phyloP scores from a whole-genome alignment of 148 eudicot genomes.

The Camellia granthamiana region DNA sequence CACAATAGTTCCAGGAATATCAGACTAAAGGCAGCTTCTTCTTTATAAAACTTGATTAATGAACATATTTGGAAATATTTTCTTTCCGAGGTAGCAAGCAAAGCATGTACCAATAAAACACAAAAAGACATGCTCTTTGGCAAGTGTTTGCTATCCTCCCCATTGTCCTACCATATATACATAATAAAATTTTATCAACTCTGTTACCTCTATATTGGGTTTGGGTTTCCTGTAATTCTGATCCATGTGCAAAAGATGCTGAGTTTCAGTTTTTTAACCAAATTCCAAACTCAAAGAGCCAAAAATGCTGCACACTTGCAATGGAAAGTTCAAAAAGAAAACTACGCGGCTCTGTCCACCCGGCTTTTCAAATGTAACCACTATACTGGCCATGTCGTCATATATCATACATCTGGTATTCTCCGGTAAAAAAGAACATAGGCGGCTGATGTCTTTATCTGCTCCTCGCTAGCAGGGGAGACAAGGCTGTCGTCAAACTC shows the following conservation, averaged over 20 bases:
- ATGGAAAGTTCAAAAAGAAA: not conserved
- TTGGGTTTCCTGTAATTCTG: not conserved
- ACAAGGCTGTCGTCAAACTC: slow-evolving; percentile 77
- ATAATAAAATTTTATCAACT: not conserved
- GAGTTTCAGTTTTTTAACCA: not conserved
- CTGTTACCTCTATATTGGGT: slow-evolving; percentile 1
- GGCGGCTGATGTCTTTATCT: slow-evolving; percentile 70
- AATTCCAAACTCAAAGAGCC: not conserved
- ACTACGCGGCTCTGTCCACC: not conserved
- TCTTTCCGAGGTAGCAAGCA: not conserved
- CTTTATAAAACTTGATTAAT: not conserved
- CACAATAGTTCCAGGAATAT: not conserved
- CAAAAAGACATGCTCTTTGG: not conserved
- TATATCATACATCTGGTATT: slow-evolving; percentile 24
- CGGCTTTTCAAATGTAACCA: not conserved
- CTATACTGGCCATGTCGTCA: not conserved
- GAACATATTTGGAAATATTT: not conserved
- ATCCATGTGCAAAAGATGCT: slow-evolving; percentile 1
- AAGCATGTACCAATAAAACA: not conserved
- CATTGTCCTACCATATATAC: not conserved
- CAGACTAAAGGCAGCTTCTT: not conserved
- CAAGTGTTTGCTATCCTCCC: not conserved
- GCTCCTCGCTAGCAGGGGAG: slow-evolving; percentile 38
- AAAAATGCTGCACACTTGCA: not conserved
- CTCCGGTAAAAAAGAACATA: slow-evolving; percentile 85